Evolutionary conservation across 202 grass and related monocot genomes (phyloP), one percentile per base, ranked within the genome.

Genomic region (Musa balbisiana): DNA sequence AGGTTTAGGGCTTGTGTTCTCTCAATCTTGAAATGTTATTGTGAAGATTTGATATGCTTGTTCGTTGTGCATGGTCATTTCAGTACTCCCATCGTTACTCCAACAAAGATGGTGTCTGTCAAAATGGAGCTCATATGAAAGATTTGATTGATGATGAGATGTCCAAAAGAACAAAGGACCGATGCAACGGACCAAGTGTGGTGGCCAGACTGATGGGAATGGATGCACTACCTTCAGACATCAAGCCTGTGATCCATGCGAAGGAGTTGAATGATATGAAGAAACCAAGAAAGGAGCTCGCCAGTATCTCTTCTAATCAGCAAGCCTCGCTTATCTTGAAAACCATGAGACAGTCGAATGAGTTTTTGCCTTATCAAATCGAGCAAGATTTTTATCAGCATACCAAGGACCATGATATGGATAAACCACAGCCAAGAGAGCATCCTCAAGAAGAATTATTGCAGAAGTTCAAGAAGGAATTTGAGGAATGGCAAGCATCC

Each of bases 391-490:
- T 85, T 33, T 52, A 49, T 15, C 82, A 67, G 60, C 64, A 52
- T 49, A 80, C 16, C 43, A 82, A 70, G 76, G 70, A 33, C 63
- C 80, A 27, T 10, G 73, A 82, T 26, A 75, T 83, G 73, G 49
- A 22, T 20, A 93, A 91, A 64, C 88, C 64, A 67, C 72, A 74
- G 23, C 73, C 85, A 10, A 83, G 95, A 25, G 89, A 99, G 77
- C 95, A 99, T 75, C 95, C 95, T 13, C 95, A 99, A 80, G 95
- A 99, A 73, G 95, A 94, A 81, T 77, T 84, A 56, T 83, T 99
- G 87, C 91, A 99, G 85, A 99, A 88, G 64, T 99, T 99, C 85
- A 99, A 94, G 76, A 90, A 84, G 79, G 91, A 99, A 29, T 99
- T 99, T 9, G 80, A 93, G 78, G 87, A 83, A 6, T 99, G 95